Conservation (phyloP, 257 asterid species). For the Solanum clarkiae region DNA sequence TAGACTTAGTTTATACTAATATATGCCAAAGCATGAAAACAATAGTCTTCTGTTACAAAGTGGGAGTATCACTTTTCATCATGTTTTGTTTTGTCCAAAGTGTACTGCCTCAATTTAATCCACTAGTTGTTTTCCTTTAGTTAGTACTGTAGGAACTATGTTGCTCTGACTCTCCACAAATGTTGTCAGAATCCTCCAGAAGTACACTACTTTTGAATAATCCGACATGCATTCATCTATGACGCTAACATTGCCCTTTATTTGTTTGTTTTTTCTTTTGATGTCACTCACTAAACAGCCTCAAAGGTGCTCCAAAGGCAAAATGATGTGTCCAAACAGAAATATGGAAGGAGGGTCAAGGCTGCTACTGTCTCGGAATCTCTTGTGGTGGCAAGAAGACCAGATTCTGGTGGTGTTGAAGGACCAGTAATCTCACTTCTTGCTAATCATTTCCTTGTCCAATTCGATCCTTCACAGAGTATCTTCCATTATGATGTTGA, state of each 20-base stretch:
- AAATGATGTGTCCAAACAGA: constrained; percentile 12
- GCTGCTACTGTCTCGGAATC: constrained; percentile 17
- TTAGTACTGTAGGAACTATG: not conserved
- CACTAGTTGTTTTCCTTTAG: not conserved
- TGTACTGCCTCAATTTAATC: not conserved
- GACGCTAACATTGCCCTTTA: not conserved
- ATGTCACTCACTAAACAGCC: not conserved
- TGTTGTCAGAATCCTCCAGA: not conserved
- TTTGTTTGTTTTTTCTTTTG: not conserved
- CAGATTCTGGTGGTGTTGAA: constrained; percentile 87
- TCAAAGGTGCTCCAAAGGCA: constrained; percentile 16
- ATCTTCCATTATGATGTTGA: constrained; percentile 89
- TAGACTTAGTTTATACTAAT: not conserved
- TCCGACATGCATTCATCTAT: not conserved
- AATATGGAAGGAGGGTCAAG: constrained; percentile 17
- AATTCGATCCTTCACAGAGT: constrained; percentile 46
- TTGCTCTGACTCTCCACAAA: not conserved
- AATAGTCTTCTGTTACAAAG: not conserved
- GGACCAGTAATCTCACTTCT: constrained; percentile 60
- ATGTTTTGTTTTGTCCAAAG: not conserved
- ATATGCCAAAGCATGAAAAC: not conserved
- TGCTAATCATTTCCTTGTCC: constrained; percentile 82
- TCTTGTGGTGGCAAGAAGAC: constrained; percentile 64
- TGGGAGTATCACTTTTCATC: not conserved
- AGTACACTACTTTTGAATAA: not conserved